Evolutionary conservation across 176 grass and related monocot genomes (phyloP).

Genomic region (Saccharum spontaneum): DNA sequence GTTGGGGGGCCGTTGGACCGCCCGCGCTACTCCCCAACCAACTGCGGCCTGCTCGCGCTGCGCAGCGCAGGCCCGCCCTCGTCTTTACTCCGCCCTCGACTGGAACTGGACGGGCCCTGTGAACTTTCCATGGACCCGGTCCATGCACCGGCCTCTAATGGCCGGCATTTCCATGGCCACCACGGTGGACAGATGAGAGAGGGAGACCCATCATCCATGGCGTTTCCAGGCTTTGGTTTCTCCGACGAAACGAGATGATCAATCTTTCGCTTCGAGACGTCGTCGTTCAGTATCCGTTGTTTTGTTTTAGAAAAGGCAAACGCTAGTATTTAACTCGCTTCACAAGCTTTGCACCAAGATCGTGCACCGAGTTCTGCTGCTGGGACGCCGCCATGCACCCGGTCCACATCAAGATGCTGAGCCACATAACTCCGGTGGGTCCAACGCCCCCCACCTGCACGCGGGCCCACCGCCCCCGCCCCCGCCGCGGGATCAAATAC

Average conservation of each 20-base stretch:
- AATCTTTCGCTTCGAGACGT: not conserved
- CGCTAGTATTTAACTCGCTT: not conserved
- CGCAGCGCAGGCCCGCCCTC: not conserved
- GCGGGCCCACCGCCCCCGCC: not conserved
- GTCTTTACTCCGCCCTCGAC: not conserved
- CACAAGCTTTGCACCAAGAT: not conserved
- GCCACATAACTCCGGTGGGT: slow-evolving; percentile 40
- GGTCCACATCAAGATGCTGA: slow-evolving; percentile 19
- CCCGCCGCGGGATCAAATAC: slow-evolving; percentile 44
- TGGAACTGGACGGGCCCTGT: too few relatives aligned
- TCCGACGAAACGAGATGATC: not conserved
- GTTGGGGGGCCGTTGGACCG: slow-evolving; percentile 33
- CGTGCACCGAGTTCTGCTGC: not conserved
- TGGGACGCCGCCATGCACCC: not conserved
- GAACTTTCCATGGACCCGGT: not conserved
- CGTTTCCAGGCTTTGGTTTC: not conserved
- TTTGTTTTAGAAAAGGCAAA: not conserved
- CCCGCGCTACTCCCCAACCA: slow-evolving; percentile 29
- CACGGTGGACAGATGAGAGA: too few relatives aligned
- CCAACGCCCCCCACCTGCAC: slow-evolving; percentile 40
- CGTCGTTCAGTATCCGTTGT: too few relatives aligned
- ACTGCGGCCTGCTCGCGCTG: not conserved
- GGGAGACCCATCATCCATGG: too few relatives aligned
- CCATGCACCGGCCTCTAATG: not conserved
- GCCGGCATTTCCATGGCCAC: not conserved